Conservation (phyloP, 2,329 filamentous ascomycete species). For the Xylariales sp. region DNA sequence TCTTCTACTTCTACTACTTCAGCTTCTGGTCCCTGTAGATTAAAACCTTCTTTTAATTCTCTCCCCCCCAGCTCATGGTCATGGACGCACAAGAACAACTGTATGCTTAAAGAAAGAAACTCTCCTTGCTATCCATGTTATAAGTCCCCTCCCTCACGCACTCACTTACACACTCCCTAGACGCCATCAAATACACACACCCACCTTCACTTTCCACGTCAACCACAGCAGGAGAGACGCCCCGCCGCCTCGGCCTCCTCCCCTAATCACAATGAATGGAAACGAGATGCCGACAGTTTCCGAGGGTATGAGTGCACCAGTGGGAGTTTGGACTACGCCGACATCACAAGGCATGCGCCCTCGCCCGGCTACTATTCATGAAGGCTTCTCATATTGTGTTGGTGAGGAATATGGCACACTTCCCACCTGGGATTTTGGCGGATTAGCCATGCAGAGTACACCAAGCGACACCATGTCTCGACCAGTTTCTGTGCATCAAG, state of each 20-base stretch:
- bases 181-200: conserved; percentile 43
- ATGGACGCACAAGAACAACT: conserved; percentile 49
- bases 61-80: conserved; percentile 30
- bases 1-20: conserved; percentile 16
- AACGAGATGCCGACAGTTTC: conserved; percentile 43
- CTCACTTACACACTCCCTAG: conserved; percentile 38
- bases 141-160: no score
- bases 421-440: conserved; percentile 51
- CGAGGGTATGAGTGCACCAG: conserved; percentile 40
- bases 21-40: conserved; percentile 32
- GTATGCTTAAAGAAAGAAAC: conserved; percentile 44
- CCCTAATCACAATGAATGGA: conserved; percentile 45
- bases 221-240: conserved; percentile 43
- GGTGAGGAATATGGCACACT: conserved; percentile 48
- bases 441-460: conserved; percentile 45
- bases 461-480: conserved; percentile 48
- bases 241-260: conserved; percentile 35
- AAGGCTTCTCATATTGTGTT: conserved; percentile 56
- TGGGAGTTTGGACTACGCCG: conserved; percentile 52
- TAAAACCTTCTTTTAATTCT: conserved; percentile 26
- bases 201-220: conserved; percentile 43
- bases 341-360: conserved; percentile 45
- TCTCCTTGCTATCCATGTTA: no score
- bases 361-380: conserved; percentile 56
- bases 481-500: conserved; percentile 54